Evolutionary conservation across 352 stramenopile species (phyloP), one percentile per base, ranked within the genome.

Genomic region (Phytophthora sp.): DNA sequence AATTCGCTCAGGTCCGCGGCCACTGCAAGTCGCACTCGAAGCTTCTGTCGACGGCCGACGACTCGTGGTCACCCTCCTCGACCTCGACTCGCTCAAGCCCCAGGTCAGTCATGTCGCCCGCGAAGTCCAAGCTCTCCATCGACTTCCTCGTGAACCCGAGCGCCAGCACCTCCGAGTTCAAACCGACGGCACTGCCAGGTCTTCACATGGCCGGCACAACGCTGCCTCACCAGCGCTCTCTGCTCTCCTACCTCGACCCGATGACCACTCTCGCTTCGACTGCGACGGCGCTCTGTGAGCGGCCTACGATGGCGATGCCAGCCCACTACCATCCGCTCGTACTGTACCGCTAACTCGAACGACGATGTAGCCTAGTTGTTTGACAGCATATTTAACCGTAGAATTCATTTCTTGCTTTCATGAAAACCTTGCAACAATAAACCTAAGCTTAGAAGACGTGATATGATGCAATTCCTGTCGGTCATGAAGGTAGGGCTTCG

Each of bases 1-100:
- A 93, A 69, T 93, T 93, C 54, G 88, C 82, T 10, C 84, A 93
- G 56, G 84, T 93, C 27, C 84, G 87, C 17, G 82, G 84, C n/a
- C 80, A 85, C 42, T 93, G 84, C 73, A 93, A 93, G 71, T 84
- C 81, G 26, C 84, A 93, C 68, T 89, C 80, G 12, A 91, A 91
- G 77, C 69, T 89, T n/a, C n/a, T 79, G 31, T 15, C 38, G 41
- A 27, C 51, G 21, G 26, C 12, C 1, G 43, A 54, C 8, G 41
- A 56, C 3, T 53, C 59, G 39, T 67, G 46, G 49, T 74, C 74
- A 59, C 70, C 64, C 30, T 13, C 38, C 18, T 31, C 20, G 15
- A 50, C 9, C 4, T 67, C 35, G 23, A 31, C 23, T n/a, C 15
- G 17, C 2, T 41, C 24, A 11, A 56, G 26, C 24, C 27, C 41